Percentiles rank a stretch among this genome's conserved stretches.
Conservation (phyloP, 2,329 filamentous ascomycete genomes). For the Pseudocercospora crystallina region DNA sequence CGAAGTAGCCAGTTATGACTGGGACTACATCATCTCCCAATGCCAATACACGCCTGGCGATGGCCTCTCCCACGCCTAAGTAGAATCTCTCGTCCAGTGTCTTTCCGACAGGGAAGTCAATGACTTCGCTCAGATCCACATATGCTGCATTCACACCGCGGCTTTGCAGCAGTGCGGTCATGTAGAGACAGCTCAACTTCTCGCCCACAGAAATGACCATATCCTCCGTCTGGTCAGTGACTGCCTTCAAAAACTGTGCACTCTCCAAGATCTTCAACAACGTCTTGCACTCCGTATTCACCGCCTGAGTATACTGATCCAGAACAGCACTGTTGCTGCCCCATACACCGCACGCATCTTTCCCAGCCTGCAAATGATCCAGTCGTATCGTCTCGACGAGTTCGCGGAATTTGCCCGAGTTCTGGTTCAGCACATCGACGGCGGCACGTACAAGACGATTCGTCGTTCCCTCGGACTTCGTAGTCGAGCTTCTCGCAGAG, state of each 20-base stretch:
- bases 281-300: slow-evolving; percentile 76
- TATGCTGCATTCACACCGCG: slow-evolving; percentile 81
- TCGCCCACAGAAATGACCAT: slow-evolving; percentile 93
- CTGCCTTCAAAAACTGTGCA: slow-evolving; percentile 57
- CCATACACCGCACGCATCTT: slow-evolving; percentile 41
- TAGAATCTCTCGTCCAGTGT: slow-evolving; percentile 50
- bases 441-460: slow-evolving; percentile 63
- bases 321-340: slow-evolving; percentile 38
- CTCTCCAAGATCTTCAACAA: slow-evolving; percentile 72
- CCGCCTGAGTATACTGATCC: slow-evolving; percentile 61
- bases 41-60: slow-evolving; percentile 44
- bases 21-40: slow-evolving; percentile 48
- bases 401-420: slow-evolving; percentile 60
- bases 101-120: slow-evolving; percentile 58
- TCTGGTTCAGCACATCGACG: slow-evolving; percentile 44
- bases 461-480: slow-evolving; percentile 92
- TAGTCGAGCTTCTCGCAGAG: slow-evolving; percentile 89
- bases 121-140: slow-evolving; percentile 80
- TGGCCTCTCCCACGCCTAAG: slow-evolving; percentile 40
- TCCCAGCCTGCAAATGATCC: slow-evolving; percentile 76
- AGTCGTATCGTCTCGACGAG: slow-evolving; percentile 78
- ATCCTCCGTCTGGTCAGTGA: slow-evolving; percentile 54
- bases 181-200: slow-evolving; percentile 90
- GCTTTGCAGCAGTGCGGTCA: slow-evolving; percentile 81
- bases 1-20: slow-evolving; percentile 84